phyloP scores from a whole-genome alignment of 176 grass and related monocot genomes.

The Phragmites australis region DNA sequence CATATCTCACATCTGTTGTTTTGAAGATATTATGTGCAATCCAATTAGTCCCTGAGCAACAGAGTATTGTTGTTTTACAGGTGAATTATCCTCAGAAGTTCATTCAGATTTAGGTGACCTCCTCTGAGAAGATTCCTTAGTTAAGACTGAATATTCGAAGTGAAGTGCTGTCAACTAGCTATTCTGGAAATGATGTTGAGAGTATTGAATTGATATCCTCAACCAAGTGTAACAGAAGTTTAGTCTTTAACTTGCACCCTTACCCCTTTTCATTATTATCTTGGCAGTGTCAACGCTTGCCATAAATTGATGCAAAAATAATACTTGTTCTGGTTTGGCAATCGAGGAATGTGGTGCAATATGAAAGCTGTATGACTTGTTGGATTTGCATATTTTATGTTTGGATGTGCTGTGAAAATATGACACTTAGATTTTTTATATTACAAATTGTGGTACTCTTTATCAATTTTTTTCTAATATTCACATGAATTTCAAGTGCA shows the following conservation, averaged over 20 bases:
- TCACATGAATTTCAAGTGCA: too few species aligned
- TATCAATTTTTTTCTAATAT: too few species aligned
- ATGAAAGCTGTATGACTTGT: conserved; percentile 4
- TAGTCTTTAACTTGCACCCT: neutral
- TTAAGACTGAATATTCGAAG: neutral
- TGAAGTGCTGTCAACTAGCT: neutral
- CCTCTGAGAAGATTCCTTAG: neutral
- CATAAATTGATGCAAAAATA: neutral
- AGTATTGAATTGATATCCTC: neutral
- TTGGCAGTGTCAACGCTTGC: neutral
- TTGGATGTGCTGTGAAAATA: neutral
- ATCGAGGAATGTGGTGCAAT: too few species aligned
- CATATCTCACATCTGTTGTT: neutral
- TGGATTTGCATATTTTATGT: neutral
- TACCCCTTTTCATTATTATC: neutral
- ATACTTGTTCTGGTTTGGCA: neutral
- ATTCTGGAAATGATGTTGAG: neutral
- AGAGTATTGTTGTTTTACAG: neutral
- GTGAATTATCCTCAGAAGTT: neutral
- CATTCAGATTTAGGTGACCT: neutral
- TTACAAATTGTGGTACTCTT: neutral
- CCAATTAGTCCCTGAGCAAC: neutral
- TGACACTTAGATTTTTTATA: neutral
- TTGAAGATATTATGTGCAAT: neutral
- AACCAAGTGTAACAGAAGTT: neutral